Evolutionary conservation across 768 basidiomycete genomes (phyloP).

Genomic region (Nidula microcarpa): DNA sequence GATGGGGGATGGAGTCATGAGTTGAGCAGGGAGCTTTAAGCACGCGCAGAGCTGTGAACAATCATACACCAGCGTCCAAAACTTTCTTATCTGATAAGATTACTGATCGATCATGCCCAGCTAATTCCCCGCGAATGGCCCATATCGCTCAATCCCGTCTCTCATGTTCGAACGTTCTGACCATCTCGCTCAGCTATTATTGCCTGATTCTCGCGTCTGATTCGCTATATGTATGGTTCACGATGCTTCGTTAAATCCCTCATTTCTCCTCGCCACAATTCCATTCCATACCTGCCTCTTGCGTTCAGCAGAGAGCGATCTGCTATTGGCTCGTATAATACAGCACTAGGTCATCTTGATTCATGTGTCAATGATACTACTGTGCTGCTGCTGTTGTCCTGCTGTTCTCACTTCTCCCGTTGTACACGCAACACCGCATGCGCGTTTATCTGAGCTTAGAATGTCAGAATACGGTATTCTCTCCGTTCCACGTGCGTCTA

Average conservation of each 20-base stretch:
- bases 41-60: conserved; percentile 7
- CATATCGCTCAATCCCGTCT: background rate
- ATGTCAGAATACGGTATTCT: conserved; percentile 25
- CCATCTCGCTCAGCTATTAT: no score
- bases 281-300: background rate
- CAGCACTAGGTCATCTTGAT: background rate
- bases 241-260: background rate
- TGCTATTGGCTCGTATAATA: background rate
- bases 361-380: background rate
- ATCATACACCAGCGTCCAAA: conserved; percentile 3
- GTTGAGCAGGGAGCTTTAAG: conserved; percentile 24
- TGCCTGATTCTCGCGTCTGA: no score
- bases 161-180: no score
- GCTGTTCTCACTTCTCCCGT: no score
- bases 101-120: background rate
- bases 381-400: no score
- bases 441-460: conserved; percentile 10
- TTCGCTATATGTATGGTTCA: no score
- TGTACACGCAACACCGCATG: background rate
- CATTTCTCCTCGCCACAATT: background rate
- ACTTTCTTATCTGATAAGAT: conserved; percentile 26
- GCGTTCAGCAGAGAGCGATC: background rate
- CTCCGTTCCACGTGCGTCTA: conserved; percentile 9
- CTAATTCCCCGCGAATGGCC: background rate
- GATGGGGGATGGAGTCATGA: conserved; percentile 17